Evolutionary conservation across 2,329 filamentous ascomycete genomes (phyloP).

Genomic region (Ophiocordyceps robertsii): DNA sequence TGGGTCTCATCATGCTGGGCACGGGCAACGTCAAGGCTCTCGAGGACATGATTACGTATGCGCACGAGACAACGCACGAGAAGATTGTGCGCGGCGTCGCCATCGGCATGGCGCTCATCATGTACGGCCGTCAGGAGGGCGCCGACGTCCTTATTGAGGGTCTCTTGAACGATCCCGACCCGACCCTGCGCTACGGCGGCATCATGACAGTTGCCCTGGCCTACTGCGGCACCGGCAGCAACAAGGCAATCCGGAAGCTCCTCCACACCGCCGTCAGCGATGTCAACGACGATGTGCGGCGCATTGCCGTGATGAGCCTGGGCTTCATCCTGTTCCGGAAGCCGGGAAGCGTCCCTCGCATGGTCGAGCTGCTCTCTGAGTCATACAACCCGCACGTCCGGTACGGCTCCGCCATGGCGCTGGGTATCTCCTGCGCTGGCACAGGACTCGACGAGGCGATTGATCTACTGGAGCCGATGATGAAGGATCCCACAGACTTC

Average conservation of each 20-base stretch:
- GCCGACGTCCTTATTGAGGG: slow-evolving; percentile 92
- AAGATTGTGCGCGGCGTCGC: slow-evolving; percentile 96
- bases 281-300: slow-evolving; percentile 92
- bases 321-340: slow-evolving; percentile 98
- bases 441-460: slow-evolving; percentile 94
- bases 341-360: slow-evolving; percentile 89
- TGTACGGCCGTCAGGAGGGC: slow-evolving; percentile 91
- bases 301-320: slow-evolving; percentile 92
- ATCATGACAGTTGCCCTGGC: slow-evolving; percentile 98
- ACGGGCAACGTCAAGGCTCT: slow-evolving; percentile 91
- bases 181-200: slow-evolving; percentile 87
- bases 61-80: slow-evolving; percentile 95
- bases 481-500: slow-evolving; percentile 98
- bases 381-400: slow-evolving; percentile 98
- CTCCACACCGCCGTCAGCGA: slow-evolving; percentile 95
- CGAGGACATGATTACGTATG: slow-evolving; percentile 95
- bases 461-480: slow-evolving; percentile 94
- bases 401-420: slow-evolving; percentile 94
- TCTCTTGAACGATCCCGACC: slow-evolving; percentile 83
- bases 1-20: slow-evolving; percentile 97
- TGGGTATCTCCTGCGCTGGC: slow-evolving; percentile 94
- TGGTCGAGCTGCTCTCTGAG: slow-evolving; percentile 96
- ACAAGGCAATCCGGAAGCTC: slow-evolving; percentile 93
- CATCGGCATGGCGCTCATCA: slow-evolving; percentile 94
- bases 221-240: slow-evolving; percentile 94